A percentile compares a stretch with the other conserved stretches of the same genome.
Conservation (phyloP, 129 eudicot genomes). For the Centella asiatica region DNA sequence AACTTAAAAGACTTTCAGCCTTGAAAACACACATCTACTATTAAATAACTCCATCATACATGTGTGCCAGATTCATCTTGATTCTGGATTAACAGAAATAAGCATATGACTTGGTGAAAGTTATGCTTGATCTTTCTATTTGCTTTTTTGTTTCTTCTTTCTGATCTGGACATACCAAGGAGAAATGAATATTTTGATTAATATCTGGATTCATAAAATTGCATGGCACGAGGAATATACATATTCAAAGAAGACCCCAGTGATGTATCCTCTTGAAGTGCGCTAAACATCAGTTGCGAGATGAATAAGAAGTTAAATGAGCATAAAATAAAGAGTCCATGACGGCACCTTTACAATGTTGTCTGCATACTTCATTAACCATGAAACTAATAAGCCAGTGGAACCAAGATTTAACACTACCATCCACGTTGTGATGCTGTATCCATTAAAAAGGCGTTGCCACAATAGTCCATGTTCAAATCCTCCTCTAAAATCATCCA, state of each 20-base stretch:
- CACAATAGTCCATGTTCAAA: slow-evolving; percentile 93
- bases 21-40: too few species aligned
- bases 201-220: neutral
- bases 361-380: slow-evolving; percentile 99
- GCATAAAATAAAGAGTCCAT: neutral
- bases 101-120: neutral
- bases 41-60: too few species aligned
- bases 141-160: neutral
- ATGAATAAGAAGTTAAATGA: slow-evolving; percentile 1
- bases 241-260: neutral
- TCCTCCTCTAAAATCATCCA: slow-evolving; percentile 86
- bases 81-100: too few species aligned
- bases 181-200: neutral
- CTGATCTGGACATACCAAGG: neutral
- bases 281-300: neutral
- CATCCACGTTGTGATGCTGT: slow-evolving; percentile 78
- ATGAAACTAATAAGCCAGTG: slow-evolving; percentile 85
- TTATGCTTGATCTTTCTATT: neutral
- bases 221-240: neutral
- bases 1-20: neutral
- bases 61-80: too few species aligned
- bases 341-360: slow-evolving; percentile 77
- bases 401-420: slow-evolving; percentile 90
- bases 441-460: slow-evolving; percentile 79
- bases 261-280: slow-evolving; percentile 4